phyloP scores from a whole-genome alignment of 352 stramenopile species.

The Thraustochytrium striatum region DNA sequence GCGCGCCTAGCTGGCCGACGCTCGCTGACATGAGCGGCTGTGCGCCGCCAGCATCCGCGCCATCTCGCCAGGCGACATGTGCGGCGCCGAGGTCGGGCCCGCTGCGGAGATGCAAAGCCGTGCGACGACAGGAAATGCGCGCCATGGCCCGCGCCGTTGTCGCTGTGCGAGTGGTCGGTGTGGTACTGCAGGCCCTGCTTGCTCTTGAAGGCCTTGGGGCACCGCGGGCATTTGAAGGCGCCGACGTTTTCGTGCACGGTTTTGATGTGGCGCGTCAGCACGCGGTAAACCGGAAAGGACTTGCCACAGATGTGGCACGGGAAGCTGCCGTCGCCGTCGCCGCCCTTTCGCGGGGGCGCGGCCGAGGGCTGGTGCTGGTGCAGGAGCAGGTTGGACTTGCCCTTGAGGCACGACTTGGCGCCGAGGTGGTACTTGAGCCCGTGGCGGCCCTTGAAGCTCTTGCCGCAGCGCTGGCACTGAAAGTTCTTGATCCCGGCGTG shows the following conservation, averaged over 20 bases:
- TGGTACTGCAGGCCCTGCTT: not conserved
- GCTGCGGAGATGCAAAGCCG: too few relatives aligned
- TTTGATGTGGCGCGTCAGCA: not conserved
- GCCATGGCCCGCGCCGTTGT: too few relatives aligned
- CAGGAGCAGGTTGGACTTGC: not conserved
- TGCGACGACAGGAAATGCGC: too few relatives aligned
- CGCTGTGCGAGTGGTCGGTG: too few relatives aligned
- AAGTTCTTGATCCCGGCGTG: constrained; percentile 33
- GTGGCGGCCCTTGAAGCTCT: constrained; percentile 35
- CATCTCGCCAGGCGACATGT: too few relatives aligned
- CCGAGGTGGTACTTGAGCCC: constrained; percentile 40
- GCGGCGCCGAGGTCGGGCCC: too few relatives aligned
- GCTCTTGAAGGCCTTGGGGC: not conserved
- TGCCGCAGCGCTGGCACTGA: constrained; percentile 19
- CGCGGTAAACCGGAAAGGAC: not conserved
- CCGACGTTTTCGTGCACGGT: not conserved
- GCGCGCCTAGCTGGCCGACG: too few relatives aligned
- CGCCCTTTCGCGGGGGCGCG: too few relatives aligned
- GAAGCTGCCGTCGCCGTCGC: too few relatives aligned
- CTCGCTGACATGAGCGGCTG: too few relatives aligned
- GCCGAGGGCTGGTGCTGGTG: too few relatives aligned
- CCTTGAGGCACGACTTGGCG: constrained; percentile 21
- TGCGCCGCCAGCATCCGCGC: too few relatives aligned
- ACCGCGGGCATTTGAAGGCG: not conserved
- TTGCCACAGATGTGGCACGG: not conserved